Evolutionary conservation across 2,329 filamentous ascomycete genomes (phyloP), one percentile per base, ranked within the genome.

Genomic region (Monilinia aucupariae): DNA sequence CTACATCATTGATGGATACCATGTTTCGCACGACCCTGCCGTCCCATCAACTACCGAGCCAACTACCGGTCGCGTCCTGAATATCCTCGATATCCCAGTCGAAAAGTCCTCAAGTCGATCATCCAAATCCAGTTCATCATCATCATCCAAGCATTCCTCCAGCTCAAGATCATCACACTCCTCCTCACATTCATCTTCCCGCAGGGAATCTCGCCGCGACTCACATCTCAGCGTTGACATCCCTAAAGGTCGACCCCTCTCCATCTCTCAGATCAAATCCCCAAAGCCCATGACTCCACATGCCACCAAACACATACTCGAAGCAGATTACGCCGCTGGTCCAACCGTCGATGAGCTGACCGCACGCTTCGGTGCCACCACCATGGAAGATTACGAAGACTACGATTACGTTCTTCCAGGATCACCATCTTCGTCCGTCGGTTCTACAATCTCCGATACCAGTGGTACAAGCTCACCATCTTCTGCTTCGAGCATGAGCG

Each of bases 1-100:
- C 86, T 99, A 97, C 84, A 97, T 97, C 86, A 94, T 97, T 78
- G 94, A 99, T 77, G 94, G 94, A 72, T 97, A 97, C 86, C 92
- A 97, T 78, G 89, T 96, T 76, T 92, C 92, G 66, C 93, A 97
- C 84, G 94, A 97, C 80, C 92, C 93, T 71, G 90, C 90, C 76
- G 88, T 92, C 76, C 82, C 89, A 74, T 93, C 89, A 75, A 96
- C 90, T 75, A 88, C 90, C 70, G 94, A 99, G 83, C 92, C 93
- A 75, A 97, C 92, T 77, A 97, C 94, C 63, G 91, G 92, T 80
- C 93, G 94, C 77, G 91, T 92, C 78, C 85, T 99, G 72, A 99
- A 99, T 85, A 91, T 96, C 79, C 91, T 99, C 77, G 92, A 97
- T 77, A 90, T 96, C 66, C 90, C 92, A 62, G 67, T 69, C 41